These are phyloP conservation scores for Apiospora hydei DNA, from an alignment of 2,329 filamentous ascomycete species.

Conservation along the genomic window DNA sequence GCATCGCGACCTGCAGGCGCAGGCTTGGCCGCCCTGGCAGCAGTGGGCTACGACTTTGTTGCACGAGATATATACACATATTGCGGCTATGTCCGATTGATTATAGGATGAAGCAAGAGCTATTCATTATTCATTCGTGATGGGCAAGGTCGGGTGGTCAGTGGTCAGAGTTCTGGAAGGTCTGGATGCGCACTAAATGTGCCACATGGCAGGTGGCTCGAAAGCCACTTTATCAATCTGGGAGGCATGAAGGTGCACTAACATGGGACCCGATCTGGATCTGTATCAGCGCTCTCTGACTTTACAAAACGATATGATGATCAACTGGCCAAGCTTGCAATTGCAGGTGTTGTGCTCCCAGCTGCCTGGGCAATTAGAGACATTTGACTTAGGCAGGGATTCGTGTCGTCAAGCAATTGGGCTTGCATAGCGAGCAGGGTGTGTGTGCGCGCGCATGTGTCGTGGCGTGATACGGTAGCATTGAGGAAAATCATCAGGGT, in stretches of 20 bases:
- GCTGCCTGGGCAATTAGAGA: background rate
- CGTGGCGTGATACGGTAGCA: background rate
- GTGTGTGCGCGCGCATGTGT: background rate
- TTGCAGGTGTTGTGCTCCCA: background rate
- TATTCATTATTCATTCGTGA: background rate
- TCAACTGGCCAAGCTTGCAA: background rate
- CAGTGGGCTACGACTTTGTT: too few species aligned
- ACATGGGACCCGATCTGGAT: too few species aligned
- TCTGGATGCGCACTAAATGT: background rate
- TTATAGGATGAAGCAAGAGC: too few species aligned
- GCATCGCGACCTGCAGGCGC: background rate
- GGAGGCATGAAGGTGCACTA: background rate
- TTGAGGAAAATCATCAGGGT: background rate
- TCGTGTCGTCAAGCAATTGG: constrained; percentile 8
- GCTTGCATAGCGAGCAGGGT: background rate
- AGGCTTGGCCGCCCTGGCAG: too few species aligned
- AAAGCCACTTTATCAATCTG: background rate
- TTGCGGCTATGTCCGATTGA: background rate
- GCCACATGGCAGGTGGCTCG: background rate
- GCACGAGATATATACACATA: background rate
- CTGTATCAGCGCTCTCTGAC: background rate
- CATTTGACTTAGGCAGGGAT: background rate
- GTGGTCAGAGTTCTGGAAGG: background rate
- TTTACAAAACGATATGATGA: background rate
- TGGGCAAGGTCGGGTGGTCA: background rate